A percentile compares a stretch with the other conserved stretches of the same genome.
phyloP scores from a whole-genome alignment of 1,284 basidiomycete genomes.

The Austropuccinia psidii region DNA sequence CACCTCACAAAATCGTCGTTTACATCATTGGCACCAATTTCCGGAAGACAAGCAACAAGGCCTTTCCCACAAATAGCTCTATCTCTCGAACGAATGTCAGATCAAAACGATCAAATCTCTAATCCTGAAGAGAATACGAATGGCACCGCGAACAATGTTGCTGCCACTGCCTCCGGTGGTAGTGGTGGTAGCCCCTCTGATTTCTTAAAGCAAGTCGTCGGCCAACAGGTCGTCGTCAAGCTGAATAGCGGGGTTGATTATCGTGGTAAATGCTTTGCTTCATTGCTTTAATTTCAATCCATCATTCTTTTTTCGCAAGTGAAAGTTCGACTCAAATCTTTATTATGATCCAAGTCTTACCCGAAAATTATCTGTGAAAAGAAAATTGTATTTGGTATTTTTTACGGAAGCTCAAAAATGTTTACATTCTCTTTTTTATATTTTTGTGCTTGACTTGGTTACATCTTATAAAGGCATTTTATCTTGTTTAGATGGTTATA shows the following conservation, averaged over 20 bases:
- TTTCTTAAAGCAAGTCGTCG: conserved; percentile 86
- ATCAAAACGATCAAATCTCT: neutral
- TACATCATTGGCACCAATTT: too few relatives aligned
- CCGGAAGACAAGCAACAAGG: too few relatives aligned
- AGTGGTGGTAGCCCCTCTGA: conserved; percentile 70
- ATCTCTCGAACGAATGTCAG: too few relatives aligned
- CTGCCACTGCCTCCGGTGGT: conserved; percentile 50
- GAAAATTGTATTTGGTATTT: too few relatives aligned
- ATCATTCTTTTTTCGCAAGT: too few relatives aligned
- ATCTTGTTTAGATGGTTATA: conserved; percentile 84
- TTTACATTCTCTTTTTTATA: neutral
- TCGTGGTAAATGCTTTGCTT: conserved; percentile 60
- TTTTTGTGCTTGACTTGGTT: too few relatives aligned
- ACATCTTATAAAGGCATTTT: conserved; percentile 61
- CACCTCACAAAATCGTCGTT: too few relatives aligned
- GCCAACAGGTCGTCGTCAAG: conserved; percentile 85
- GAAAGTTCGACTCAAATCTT: neutral
- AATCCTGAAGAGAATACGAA: conserved; percentile 3
- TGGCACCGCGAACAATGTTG: conserved; percentile 49
- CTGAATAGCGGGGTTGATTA: conserved; percentile 96
- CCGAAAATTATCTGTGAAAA: too few relatives aligned
- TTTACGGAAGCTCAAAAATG: neutral
- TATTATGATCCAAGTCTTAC: neutral
- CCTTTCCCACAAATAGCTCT: too few relatives aligned
- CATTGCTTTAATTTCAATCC: too few relatives aligned